Percentiles rank a stretch among this genome's conserved stretches.
Conservation (phyloP, 371 early-diverging fungal species). For the Apophysomyces variabilis region DNA sequence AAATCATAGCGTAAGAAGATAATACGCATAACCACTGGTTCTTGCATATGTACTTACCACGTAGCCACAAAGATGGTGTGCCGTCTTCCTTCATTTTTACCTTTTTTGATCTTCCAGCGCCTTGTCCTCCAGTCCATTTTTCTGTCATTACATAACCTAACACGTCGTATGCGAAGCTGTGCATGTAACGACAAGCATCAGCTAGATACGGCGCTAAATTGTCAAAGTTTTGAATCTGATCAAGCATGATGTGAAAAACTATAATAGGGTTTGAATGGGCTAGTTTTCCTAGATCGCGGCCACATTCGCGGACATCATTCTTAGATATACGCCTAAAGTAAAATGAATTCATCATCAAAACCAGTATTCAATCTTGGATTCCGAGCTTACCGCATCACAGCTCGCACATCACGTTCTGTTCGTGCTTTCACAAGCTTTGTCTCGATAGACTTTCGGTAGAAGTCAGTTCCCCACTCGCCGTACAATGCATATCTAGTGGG, state of each 20-base stretch:
- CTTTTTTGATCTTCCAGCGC: constrained; percentile 44
- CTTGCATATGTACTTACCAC: constrained; percentile 26
- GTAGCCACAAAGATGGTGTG: constrained; percentile 55
- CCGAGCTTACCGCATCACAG: constrained; percentile 63
- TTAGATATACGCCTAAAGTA: constrained; percentile 66
- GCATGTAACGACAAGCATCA: constrained; percentile 85
- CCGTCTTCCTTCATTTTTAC: constrained; percentile 66
- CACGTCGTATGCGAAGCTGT: constrained; percentile 85
- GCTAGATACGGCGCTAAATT: constrained; percentile 86
- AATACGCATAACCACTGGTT: not conserved
- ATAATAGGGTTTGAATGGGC: constrained; percentile 84
- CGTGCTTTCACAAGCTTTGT: constrained; percentile 51
- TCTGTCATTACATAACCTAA: constrained; percentile 76
- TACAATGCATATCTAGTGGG: constrained; percentile 63
- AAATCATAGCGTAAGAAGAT: not conserved
- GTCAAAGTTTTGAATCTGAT: constrained; percentile 83
- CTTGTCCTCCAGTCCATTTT: constrained; percentile 63
- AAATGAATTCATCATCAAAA: not conserved
- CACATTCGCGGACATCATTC: constrained; percentile 81
- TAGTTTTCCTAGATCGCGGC: constrained; percentile 82
- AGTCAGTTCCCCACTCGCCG: constrained; percentile 79
- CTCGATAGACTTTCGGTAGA: constrained; percentile 58
- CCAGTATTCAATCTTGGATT: not conserved
- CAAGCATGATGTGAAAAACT: constrained; percentile 76
- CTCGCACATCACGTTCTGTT: constrained; percentile 63